Evolutionary conservation across 2,329 filamentous ascomycete species (phyloP).

Genomic region (Zalaria sp.): DNA sequence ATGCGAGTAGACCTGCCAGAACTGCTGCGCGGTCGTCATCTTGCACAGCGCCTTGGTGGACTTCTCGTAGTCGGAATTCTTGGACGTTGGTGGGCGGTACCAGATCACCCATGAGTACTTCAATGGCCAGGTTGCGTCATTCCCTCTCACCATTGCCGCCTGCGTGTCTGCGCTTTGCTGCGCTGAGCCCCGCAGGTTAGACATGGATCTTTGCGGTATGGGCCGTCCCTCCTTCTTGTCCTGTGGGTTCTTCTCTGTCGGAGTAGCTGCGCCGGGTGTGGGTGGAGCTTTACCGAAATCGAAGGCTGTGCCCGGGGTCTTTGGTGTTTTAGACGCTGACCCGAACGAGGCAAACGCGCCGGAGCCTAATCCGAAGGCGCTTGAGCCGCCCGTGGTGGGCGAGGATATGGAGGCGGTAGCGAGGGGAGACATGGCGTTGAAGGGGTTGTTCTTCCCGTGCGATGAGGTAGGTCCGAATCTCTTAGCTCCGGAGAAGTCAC

Average conservation of each 20-base stretch:
- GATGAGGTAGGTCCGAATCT: conserved; percentile 59
- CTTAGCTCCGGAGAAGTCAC: conserved; percentile 53
- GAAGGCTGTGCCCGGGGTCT: conserved; percentile 67
- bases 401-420: conserved; percentile 53
- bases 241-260: conserved; percentile 49
- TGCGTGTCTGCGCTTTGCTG: conserved; percentile 9
- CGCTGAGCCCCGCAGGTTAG: conserved; percentile 2
- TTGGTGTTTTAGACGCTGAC: conserved; percentile 67
- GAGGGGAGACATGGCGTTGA: conserved; percentile 60
- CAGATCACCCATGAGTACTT: conserved; percentile 91
- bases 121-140: conserved; percentile 35
- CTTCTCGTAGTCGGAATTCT: conserved; percentile 97
- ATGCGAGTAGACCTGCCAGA: conserved; percentile 80
- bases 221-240: conserved; percentile 23
- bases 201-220: conserved; percentile 3
- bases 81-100: conserved; percentile 92
- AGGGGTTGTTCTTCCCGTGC: conserved; percentile 64
- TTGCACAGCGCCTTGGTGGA: conserved; percentile 77
- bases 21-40: conserved; percentile 74
- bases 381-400: conserved; percentile 60
- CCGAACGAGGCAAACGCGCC: conserved; percentile 97
- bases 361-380: conserved; percentile 84
- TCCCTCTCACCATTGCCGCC: conserved; percentile 20
- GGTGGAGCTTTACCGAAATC: conserved; percentile 51
- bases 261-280: conserved; percentile 34